A percentile compares a stretch with the other conserved stretches of the same genome.
Evolutionary conservation across 305 asterid genomes (phyloP).

Genomic region (Plantago coronopus): DNA sequence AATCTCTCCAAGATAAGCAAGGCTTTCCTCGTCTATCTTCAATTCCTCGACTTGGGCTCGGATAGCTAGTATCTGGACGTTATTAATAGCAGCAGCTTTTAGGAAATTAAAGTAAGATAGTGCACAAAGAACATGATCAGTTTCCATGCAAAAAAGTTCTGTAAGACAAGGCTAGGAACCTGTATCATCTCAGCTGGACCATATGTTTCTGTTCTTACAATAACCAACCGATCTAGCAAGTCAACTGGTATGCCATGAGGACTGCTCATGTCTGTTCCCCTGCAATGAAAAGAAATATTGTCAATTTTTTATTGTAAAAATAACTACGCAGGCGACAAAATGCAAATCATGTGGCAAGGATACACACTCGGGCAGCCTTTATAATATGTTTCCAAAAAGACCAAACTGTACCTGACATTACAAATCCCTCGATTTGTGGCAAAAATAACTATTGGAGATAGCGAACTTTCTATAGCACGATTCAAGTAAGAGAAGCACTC

Average conservation of each 20-base stretch:
- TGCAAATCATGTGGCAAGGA: neutral
- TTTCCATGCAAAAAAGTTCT: neutral
- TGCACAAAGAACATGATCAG: neutral
- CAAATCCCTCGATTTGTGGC: slow-evolving; percentile 95
- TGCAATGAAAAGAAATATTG: slow-evolving; percentile 29
- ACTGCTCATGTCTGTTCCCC: slow-evolving; percentile 92
- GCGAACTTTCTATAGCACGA: slow-evolving; percentile 85
- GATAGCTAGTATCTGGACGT: slow-evolving; percentile 76
- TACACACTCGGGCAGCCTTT: too few species aligned
- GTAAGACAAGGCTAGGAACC: slow-evolving; percentile 34
- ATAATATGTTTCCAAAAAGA: too few species aligned
- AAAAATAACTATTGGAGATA: slow-evolving; percentile 86
- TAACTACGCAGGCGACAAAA: slow-evolving; percentile 3
- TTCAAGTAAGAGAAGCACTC: slow-evolving; percentile 91
- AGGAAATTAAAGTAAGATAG: neutral
- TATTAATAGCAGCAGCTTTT: neutral
- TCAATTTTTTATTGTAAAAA: slow-evolving; percentile 1
- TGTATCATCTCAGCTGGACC: slow-evolving; percentile 99
- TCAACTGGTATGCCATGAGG: slow-evolving; percentile 99
- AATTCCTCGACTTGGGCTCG: slow-evolving; percentile 95
- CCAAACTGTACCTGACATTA: slow-evolving; percentile 75
- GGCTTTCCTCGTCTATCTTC: slow-evolving; percentile 77
- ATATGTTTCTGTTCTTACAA: slow-evolving; percentile 87
- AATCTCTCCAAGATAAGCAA: slow-evolving; percentile 81
- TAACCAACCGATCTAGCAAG: slow-evolving; percentile 80